These are phyloP conservation scores for Nakaseomyces kungkrabaensis DNA, from an alignment of 1,139 yeast genomes.

Conservation along the genomic window DNA sequence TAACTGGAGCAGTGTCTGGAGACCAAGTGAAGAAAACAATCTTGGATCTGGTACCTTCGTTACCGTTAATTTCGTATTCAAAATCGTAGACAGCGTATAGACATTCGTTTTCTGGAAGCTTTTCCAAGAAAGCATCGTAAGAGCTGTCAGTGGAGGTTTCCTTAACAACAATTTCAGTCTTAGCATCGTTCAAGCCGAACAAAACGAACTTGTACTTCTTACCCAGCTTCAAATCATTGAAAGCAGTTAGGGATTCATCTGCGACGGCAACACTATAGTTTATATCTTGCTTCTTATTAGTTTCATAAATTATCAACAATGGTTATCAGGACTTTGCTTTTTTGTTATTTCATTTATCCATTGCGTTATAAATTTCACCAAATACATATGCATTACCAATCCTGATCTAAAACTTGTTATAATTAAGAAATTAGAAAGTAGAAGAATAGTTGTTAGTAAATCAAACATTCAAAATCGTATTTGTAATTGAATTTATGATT, in stretches of 20 bases:
- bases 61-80: conserved; percentile 80
- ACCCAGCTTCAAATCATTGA: conserved; percentile 92
- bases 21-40: conserved; percentile 94
- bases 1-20: conserved; percentile 93
- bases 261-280: conserved; percentile 74
- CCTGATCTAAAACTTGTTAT: too few relatives aligned
- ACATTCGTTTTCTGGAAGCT: conserved; percentile 92
- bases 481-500: too few relatives aligned
- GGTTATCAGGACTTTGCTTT: background rate
- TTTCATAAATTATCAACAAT: background rate
- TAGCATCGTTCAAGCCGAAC: conserved; percentile 68
- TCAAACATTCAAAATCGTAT: background rate
- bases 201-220: conserved; percentile 79
- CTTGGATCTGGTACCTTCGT: conserved; percentile 95
- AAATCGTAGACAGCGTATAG: conserved; percentile 95
- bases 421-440: background rate
- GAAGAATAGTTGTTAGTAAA: background rate
- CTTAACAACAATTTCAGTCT: conserved; percentile 86
- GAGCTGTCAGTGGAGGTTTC: conserved; percentile 63
- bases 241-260: conserved; percentile 86
- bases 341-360: too few relatives aligned
- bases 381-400: too few relatives aligned
- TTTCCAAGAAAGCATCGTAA: conserved; percentile 76
- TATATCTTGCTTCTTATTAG: background rate
- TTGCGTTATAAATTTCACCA: too few relatives aligned